Base-by-base conservation (phyloP, 139 green algal genomes). In the Haematococcus sp. region DNA sequence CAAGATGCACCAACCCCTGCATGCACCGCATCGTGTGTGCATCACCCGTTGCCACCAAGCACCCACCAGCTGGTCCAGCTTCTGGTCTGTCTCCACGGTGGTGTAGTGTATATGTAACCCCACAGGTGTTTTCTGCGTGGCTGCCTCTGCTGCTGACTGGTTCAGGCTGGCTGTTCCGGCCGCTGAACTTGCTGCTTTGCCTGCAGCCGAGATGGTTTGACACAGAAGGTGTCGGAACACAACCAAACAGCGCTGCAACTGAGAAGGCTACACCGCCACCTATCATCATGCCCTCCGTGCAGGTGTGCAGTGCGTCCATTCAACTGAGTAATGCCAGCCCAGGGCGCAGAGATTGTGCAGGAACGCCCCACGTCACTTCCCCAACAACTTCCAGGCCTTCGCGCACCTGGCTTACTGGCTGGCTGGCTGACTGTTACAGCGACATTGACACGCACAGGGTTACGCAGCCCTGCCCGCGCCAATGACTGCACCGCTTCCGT, bases 381-480 rank as follows among this genome's bases (percentile, higher is more conserved):
- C n/a, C n/a, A n/a, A n/a, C n/a, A n/a, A 49, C 35, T 52, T 70
- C 32, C 52, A 25, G 4, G 52, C 52, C 52, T 13, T 61, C 46
- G 22, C 23, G 20, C 15, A 60, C 22, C 20, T 60, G 52, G 20
- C 52, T 60, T 60, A n/a, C 52, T 30, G 52, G 52, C 4, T 34
- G 23, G 25, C 25, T 2, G 25, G 27, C n/a, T 54, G 28, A 32
- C 54, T 3, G 66, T 73, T 13, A 95, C 90, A 4, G 88, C 84
- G 1, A 93, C 84, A 25, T 88, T 85, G 4, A 97, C 77, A 22
- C 90, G 74, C 43, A 97, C 80, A 3, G 94, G 92, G 80, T 99
- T 99, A 11, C 95, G 79, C 40, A 99, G 79, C 5, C 95, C 95
- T 11, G 95, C 95, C 0, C 92, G 76, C n/a, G 93, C 89, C 73